Percentiles rank a stretch among this genome's conserved stretches.
These are phyloP conservation scores for Aquilaria yunnanensis DNA, from an alignment of 345 rosid species.

Conservation along the genomic window DNA sequence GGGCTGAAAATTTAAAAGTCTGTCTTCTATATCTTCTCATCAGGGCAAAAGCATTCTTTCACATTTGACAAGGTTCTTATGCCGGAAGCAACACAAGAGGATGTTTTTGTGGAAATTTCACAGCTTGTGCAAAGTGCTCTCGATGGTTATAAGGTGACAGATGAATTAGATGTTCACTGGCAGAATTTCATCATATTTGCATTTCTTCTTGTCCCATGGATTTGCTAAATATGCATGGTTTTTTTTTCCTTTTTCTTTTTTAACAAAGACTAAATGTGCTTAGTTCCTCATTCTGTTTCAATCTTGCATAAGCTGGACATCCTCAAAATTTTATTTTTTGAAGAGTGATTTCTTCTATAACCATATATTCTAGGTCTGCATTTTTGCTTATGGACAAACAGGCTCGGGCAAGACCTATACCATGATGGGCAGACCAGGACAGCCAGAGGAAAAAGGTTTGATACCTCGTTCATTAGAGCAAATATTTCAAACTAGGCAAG, in stretches of 20 bases:
- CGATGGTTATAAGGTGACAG: constrained; percentile 90
- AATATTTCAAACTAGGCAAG: constrained; percentile 81
- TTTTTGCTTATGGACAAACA: constrained; percentile 98
- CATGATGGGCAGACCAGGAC: constrained; percentile 95
- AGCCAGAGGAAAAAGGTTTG: constrained; percentile 62
- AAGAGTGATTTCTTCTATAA: constrained; percentile 3
- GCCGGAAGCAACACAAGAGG: constrained; percentile 73
- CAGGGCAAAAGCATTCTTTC: constrained; percentile 88
- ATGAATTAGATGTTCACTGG: too few species aligned
- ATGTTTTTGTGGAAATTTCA: constrained; percentile 86
- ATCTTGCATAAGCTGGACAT: background rate
- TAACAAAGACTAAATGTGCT: background rate
- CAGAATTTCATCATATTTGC: too few species aligned
- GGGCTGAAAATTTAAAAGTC: constrained; percentile 4
- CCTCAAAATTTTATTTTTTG: background rate
- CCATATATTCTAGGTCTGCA: constrained; percentile 57
- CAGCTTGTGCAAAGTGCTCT: constrained; percentile 99
- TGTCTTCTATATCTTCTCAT: constrained; percentile 7
- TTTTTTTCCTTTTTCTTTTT: background rate
- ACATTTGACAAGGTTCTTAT: constrained; percentile 80
- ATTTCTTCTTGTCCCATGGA: background rate
- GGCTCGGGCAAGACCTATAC: constrained; percentile 97
- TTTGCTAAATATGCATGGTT: background rate
- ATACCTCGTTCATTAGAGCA: constrained; percentile 91
- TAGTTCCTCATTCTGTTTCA: background rate